Conservation (phyloP, 2,329 filamentous ascomycete genomes). For the Cordyceps cicadae region DNA sequence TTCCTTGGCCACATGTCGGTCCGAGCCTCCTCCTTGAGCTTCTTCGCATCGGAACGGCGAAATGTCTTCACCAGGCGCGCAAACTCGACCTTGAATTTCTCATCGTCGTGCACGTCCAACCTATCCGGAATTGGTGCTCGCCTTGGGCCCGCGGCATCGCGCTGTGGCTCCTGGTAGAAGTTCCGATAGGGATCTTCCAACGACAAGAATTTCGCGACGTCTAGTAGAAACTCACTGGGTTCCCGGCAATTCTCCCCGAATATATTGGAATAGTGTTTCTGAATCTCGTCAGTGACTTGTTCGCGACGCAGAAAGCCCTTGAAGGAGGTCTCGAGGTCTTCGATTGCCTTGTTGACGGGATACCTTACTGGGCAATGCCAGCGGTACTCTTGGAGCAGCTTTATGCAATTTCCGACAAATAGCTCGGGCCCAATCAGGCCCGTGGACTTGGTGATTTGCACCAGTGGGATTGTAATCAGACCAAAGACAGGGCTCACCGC, state of each 20-base stretch:
- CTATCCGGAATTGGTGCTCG: not conserved
- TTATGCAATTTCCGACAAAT: too few species aligned
- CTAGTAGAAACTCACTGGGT: not conserved
- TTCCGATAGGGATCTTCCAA: not conserved
- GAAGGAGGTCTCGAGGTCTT: too few species aligned
- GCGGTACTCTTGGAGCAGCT: too few species aligned
- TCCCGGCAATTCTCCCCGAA: not conserved
- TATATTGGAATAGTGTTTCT: not conserved
- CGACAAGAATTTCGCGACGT: not conserved
- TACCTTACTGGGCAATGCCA: too few species aligned
- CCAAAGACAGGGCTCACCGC: too few species aligned
- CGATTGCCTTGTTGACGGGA: too few species aligned
- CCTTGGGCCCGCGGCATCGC: not conserved
- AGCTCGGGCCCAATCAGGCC: too few species aligned
- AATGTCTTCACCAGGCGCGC: not conserved
- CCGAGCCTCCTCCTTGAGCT: not conserved
- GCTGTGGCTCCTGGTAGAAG: not conserved
- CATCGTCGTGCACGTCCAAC: not conserved
- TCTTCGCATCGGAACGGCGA: not conserved
- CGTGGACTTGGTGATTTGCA: too few species aligned
- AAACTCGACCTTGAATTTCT: not conserved
- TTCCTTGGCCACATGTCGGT: not conserved
- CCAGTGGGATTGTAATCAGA: too few species aligned
- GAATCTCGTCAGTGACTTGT: too few species aligned
- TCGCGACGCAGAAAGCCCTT: too few species aligned